Base-by-base conservation (phyloP, 2,329 filamentous ascomycete species). In the Myriangium duriaei region DNA sequence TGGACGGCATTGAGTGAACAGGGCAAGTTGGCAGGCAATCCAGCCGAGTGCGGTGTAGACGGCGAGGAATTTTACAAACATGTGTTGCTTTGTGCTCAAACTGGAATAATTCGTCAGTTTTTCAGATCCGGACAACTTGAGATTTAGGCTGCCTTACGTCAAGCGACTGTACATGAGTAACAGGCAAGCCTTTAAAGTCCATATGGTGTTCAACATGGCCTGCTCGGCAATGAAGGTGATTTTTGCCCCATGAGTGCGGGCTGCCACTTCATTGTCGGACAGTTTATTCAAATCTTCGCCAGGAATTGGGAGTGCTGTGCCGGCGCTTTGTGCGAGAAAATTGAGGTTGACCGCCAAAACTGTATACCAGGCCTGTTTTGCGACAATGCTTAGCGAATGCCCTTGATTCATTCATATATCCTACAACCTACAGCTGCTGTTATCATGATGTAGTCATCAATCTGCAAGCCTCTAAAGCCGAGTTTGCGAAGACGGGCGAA, bases 401-500 rank as follows among this genome's bases (percentile, higher is more conserved):
- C n/a, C n/a, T n/a, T n/a, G n/a, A n/a, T n/a, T n/a, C n/a, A n/a
- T n/a, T n/a, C n/a, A n/a, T n/a, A n/a, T n/a, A n/a, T 26, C 21
- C 7, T n/a, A n/a, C n/a, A 11, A 41, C 28, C 17, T 17, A 42
- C 29, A 10, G 35, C 32, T 5, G 42, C 63, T 40, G 72, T 59
- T 9, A 68, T 30, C 68, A 76, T 76, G 15, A 72, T 55, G 48
- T 65, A 73, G 48, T 77, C 73, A 45, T 76, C 73, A 18, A 65
- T 48, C 45, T 71, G 67, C 12, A 73, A 62, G 7, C 58, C 58
- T 29, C 54, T 58, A 45, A 63, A 54, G 29, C 39, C 35, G 11
- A 42, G 34, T 24, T 44, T 44, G 10, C 39, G 28, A 12, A 30
- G 31, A 7, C 42, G 34, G 7, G 42, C 42, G 40, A 36, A 40